Evolutionary conservation across 2,329 filamentous ascomycete genomes (phyloP).

Genomic region (Colletotrichum sojae): DNA sequence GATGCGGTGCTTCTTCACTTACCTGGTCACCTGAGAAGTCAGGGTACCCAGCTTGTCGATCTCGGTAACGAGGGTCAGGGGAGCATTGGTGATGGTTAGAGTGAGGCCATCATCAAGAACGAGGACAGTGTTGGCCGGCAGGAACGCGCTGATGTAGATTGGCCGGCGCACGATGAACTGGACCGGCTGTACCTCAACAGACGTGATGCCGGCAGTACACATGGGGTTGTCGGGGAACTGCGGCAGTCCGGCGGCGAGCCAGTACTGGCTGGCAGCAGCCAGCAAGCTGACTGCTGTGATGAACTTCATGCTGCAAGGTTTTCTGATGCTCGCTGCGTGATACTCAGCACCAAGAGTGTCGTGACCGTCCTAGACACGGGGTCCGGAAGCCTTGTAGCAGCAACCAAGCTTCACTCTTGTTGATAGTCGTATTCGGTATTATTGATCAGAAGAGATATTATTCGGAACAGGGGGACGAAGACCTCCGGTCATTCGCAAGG

Average conservation of each 20-base stretch:
- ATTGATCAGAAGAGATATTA: neutral
- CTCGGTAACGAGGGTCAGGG: slow-evolving; percentile 33
- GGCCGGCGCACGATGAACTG: slow-evolving; percentile 36
- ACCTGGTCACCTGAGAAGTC: slow-evolving; percentile 32
- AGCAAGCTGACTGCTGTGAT: slow-evolving; percentile 16
- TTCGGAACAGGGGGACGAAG: neutral
- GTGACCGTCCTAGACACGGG: slow-evolving; percentile 35
- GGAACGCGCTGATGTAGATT: slow-evolving; percentile 39
- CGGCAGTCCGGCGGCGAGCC: slow-evolving; percentile 30
- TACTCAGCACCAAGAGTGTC: slow-evolving; percentile 31
- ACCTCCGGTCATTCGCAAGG: neutral
- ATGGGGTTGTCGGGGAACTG: slow-evolving; percentile 37
- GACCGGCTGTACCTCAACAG: slow-evolving; percentile 38
- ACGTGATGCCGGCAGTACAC: slow-evolving; percentile 38
- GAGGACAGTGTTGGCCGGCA: slow-evolving; percentile 33
- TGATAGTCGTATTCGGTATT: neutral
- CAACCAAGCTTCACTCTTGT: slow-evolving; percentile 12
- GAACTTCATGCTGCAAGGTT: slow-evolving; percentile 31
- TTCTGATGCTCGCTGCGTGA: slow-evolving; percentile 17
- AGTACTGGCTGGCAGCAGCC: slow-evolving; percentile 31
- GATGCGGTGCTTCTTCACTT: neutral
- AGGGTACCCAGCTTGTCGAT: slow-evolving; percentile 36
- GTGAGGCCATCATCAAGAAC: slow-evolving; percentile 37
- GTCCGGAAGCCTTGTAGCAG: slow-evolving; percentile 34
- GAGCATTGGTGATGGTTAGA: slow-evolving; percentile 36